phyloP scores from a whole-genome alignment of 768 basidiomycete species.

The Russula olivacea region DNA sequence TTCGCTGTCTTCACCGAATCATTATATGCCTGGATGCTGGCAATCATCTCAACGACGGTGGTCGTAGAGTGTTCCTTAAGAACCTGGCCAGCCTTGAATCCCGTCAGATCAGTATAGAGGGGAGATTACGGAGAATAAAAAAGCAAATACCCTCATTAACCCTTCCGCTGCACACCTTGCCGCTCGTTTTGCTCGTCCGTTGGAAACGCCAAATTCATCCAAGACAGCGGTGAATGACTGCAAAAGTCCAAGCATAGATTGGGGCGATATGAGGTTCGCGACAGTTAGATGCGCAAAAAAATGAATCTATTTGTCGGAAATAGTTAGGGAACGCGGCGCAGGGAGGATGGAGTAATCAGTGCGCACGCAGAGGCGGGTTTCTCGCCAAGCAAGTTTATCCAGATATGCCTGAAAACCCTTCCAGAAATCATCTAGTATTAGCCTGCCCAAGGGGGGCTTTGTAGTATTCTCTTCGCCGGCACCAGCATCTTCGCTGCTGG shows the following conservation, averaged over 20 bases:
- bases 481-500: slow-evolving; percentile 13
- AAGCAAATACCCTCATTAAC: slow-evolving; percentile 54
- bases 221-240: slow-evolving; percentile 81
- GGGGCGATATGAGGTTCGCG: slow-evolving; percentile 63
- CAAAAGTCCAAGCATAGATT: slow-evolving; percentile 75
- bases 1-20: slow-evolving; percentile 54
- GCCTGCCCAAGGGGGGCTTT: slow-evolving; percentile 51
- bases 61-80: slow-evolving; percentile 56
- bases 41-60: slow-evolving; percentile 63
- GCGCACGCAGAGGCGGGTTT: slow-evolving; percentile 81
- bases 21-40: slow-evolving; percentile 62
- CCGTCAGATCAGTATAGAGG: neutral
- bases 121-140: neutral
- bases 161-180: slow-evolving; percentile 79
- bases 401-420: slow-evolving; percentile 85
- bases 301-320: slow-evolving; percentile 55
- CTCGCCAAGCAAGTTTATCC: slow-evolving; percentile 87
- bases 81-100: slow-evolving; percentile 54
- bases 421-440: slow-evolving; percentile 83
- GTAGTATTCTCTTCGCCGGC: slow-evolving; percentile 33
- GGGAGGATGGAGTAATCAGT: neutral
- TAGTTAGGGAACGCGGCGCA: neutral
- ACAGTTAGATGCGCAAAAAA: slow-evolving; percentile 88
- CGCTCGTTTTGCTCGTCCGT: slow-evolving; percentile 76
- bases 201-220: slow-evolving; percentile 84